Conservation (phyloP, 495 filamentous ascomycete species). For the Talaromyces wortmannii region DNA sequence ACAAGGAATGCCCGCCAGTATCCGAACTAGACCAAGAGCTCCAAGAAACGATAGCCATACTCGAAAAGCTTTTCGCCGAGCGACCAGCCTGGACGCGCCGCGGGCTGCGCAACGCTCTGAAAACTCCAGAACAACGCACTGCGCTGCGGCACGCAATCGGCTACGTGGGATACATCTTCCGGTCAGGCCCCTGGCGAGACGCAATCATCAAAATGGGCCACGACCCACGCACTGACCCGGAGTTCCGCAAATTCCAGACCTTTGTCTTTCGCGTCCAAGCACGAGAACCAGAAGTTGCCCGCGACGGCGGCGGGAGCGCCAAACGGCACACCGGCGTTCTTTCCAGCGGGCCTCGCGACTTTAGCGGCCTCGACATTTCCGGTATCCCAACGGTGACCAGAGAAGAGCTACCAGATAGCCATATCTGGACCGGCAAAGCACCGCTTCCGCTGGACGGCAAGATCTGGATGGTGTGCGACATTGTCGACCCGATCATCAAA, state of each 20-base stretch:
- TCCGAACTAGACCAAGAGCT: constrained; percentile 40
- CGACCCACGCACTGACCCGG: constrained; percentile 70
- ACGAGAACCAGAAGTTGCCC: constrained; percentile 71
- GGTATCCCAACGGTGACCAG: constrained; percentile 5
- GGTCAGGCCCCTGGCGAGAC: constrained; percentile 84
- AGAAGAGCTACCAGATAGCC: constrained; percentile 18
- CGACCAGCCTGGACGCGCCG: constrained; percentile 85
- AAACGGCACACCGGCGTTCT: constrained; percentile 17
- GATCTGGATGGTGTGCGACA: constrained; percentile 90
- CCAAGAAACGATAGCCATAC: constrained; percentile 48
- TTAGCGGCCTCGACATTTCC: constrained; percentile 8
- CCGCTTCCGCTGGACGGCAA: constrained; percentile 65
- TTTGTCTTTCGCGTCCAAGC: constrained; percentile 70
- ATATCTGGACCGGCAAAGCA: constrained; percentile 73
- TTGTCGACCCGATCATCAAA: constrained; percentile 65
- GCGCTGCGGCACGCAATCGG: constrained; percentile 58
- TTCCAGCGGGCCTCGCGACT: constrained; percentile 11
- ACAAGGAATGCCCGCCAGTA: constrained; percentile 41
- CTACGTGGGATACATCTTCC: constrained; percentile 84
- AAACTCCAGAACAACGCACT: constrained; percentile 40
- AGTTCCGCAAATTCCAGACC: constrained; percentile 78
- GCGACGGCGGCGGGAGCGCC: constrained; percentile 63
- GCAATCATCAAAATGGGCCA: constrained; percentile 76
- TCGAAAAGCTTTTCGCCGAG: constrained; percentile 55
- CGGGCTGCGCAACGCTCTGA: constrained; percentile 59